Evolutionary conservation across 345 rosid genomes (phyloP).

Genomic region (Pistacia atlantica): DNA sequence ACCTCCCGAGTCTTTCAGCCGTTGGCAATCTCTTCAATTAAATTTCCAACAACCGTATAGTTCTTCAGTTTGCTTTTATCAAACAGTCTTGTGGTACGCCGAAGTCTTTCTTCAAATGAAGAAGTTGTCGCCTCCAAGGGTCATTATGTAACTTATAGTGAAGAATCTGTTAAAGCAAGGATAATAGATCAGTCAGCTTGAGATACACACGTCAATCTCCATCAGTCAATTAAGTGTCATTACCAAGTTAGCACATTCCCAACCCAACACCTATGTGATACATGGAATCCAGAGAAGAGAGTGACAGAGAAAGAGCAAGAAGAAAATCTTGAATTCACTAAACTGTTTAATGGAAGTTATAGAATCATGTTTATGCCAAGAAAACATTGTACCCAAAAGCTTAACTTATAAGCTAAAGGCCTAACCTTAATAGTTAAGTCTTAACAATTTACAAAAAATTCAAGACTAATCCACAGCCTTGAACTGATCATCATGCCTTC

Average conservation of each 20-base stretch:
- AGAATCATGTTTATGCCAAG: no score
- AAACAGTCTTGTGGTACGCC: conserved; percentile 82
- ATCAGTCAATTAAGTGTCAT: background rate
- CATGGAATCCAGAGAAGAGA: background rate
- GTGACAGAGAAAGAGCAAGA: background rate
- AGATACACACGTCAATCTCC: background rate
- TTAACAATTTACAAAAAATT: no score
- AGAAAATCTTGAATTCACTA: no score
- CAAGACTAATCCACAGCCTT: no score
- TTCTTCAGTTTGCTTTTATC: conserved; percentile 31
- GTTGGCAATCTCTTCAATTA: background rate
- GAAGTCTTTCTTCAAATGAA: conserved; percentile 45
- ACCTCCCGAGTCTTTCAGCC: background rate
- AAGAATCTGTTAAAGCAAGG: conserved; percentile 42
- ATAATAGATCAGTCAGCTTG: background rate
- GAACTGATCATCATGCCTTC: background rate
- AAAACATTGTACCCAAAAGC: no score
- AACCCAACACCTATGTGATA: background rate
- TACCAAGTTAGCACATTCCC: background rate
- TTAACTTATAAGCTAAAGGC: no score
- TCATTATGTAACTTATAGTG: conserved; percentile 88
- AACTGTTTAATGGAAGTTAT: background rate
- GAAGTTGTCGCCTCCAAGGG: conserved; percentile 71
- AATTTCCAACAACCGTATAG: background rate
- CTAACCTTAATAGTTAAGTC: no score